Conservation (phyloP, 176 grass and related monocot species). For the Oryza glaberrima region DNA sequence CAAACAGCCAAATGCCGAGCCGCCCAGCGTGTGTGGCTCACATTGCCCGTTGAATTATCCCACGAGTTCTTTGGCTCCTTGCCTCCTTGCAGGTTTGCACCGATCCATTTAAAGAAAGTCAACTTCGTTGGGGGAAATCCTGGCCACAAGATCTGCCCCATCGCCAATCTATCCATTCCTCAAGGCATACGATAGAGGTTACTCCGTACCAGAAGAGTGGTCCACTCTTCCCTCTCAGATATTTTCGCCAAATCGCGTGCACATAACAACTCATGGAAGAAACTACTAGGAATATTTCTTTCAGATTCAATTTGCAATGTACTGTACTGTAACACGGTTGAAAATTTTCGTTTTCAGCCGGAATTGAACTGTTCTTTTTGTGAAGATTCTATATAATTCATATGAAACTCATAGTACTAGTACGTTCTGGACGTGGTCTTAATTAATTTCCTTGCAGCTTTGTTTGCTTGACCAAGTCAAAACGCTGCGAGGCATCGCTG, state of each 20-base stretch:
- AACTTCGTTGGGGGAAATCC: neutral
- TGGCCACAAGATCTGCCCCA: neutral
- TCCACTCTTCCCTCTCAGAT: neutral
- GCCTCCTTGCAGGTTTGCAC: neutral
- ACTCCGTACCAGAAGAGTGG: neutral
- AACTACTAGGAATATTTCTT: neutral
- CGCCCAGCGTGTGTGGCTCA: conserved; percentile 40
- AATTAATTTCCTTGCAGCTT: neutral
- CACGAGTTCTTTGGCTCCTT: conserved; percentile 2
- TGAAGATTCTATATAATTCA: neutral
- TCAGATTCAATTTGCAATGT: neutral
- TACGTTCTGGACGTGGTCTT: neutral
- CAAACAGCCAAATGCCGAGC: conserved; percentile 24
- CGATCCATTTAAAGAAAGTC: conserved; percentile 14
- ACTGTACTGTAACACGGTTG: neutral
- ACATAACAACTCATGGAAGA: neutral
- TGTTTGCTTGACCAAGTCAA: conserved; percentile 10
- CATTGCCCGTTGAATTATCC: conserved; percentile 31
- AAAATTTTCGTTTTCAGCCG: neutral
- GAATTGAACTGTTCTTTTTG: neutral
- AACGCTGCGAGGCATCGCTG: neutral
- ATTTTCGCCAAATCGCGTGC: neutral
- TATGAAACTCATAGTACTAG: neutral
- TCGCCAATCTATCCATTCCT: conserved; percentile 1
- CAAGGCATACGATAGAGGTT: neutral